Conservation (phyloP, 106 monocot species). For the Ottelia alismoides region DNA sequence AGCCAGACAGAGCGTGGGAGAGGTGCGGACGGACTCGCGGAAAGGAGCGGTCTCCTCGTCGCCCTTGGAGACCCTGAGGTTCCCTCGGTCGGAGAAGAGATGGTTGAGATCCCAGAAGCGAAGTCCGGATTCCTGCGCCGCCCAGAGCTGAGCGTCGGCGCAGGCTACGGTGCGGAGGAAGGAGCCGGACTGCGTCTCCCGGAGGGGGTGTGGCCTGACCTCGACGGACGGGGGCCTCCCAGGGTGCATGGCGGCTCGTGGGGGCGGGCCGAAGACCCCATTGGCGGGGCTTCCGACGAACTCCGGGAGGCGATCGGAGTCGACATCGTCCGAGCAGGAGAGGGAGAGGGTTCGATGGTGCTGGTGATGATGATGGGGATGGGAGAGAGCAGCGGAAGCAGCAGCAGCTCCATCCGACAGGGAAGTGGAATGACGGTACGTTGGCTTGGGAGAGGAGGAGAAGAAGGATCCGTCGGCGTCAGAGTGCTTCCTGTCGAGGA, state of each 20-base stretch:
- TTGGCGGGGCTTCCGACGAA: conserved; percentile 25
- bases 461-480: too few species aligned
- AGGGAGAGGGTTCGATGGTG: too few species aligned
- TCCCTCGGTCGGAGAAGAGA: conserved; percentile 10
- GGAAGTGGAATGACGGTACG: too few species aligned
- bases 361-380: too few species aligned
- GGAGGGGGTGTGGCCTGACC: conserved; percentile 29
- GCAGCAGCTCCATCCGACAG: too few species aligned
- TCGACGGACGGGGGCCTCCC: conserved; percentile 27
- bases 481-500: too few species aligned
- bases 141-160: conserved; percentile 27
- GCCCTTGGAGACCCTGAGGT: conserved; percentile 3
- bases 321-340: background rate
- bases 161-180: conserved; percentile 34
- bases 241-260: conserved; percentile 27
- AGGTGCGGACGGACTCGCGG: conserved; percentile 24
- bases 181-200: conserved; percentile 28
- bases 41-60: conserved; percentile 58
- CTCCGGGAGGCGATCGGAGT: conserved; percentile 18
- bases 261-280: conserved; percentile 25
- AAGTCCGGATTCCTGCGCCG: conserved; percentile 37
- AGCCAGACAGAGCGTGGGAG: conserved; percentile 23
- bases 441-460: too few species aligned
- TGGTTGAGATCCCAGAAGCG: conserved; percentile 28
- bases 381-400: too few species aligned